phyloP scores from a whole-genome alignment of 202 grass and related monocot species.

The Cymbopogon flexuosus region DNA sequence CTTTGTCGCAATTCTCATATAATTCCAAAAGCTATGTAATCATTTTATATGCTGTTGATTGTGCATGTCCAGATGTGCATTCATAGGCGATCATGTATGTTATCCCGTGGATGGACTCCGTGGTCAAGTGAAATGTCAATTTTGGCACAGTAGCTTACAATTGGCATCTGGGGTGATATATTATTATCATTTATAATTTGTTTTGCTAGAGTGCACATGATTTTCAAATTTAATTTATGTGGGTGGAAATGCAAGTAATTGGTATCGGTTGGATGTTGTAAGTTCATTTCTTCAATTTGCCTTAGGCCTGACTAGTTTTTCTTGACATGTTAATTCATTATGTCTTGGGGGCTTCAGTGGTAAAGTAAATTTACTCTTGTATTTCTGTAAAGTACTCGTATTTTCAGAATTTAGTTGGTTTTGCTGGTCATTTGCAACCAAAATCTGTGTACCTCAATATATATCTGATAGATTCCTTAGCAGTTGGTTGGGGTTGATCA shows the following conservation, averaged over 20 bases:
- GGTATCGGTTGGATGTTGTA: not conserved
- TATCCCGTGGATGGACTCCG: not conserved
- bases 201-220: not conserved
- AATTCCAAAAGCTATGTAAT: not conserved
- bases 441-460: not conserved
- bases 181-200: not conserved
- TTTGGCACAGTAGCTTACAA: not conserved
- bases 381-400: not conserved
- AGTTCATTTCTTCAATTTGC: not conserved
- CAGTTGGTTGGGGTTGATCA: not conserved
- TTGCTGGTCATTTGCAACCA: not conserved
- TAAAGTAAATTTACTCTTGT: not conserved
- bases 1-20: constrained; percentile 2
- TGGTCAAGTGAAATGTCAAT: not conserved
- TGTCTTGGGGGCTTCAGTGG: not conserved
- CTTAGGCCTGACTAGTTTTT: not conserved
- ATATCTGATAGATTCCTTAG: not conserved
- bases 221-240: not conserved
- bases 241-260: not conserved
- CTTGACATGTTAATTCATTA: not conserved
- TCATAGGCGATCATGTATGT: not conserved
- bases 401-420: not conserved
- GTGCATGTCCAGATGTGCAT: not conserved
- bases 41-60: not conserved
- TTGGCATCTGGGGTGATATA: not conserved